A percentile compares a stretch with the other conserved stretches of the same genome.
Evolutionary conservation across 2,329 filamentous ascomycete species (phyloP).

Genomic region (Penicillium sp.): DNA sequence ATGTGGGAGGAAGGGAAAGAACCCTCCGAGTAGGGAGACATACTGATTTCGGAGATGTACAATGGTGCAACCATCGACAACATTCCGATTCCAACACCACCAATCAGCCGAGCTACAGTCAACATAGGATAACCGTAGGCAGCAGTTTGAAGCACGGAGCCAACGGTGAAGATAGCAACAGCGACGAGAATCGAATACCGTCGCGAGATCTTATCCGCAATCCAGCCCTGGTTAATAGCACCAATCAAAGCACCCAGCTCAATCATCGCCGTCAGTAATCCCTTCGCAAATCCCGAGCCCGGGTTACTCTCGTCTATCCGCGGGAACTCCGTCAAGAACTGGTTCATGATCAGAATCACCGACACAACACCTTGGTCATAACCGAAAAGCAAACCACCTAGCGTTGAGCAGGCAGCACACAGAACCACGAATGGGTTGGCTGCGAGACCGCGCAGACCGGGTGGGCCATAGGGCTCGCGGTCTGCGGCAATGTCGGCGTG

Average conservation of each 20-base stretch:
- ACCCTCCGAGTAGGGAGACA: conserved; percentile 4
- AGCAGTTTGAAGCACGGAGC: conserved; percentile 51
- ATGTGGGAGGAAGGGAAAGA: too few species aligned
- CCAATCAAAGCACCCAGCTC: conserved; percentile 51
- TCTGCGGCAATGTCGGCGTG: conserved; percentile 32
- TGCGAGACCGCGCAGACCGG: conserved; percentile 48
- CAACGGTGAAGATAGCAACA: conserved; percentile 51
- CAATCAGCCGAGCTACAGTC: conserved; percentile 49
- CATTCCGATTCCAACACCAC: conserved; percentile 53
- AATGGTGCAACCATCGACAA: conserved; percentile 49
- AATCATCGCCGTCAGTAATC: conserved; percentile 55
- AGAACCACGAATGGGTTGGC: conserved; percentile 49
- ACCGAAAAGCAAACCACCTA: conserved; percentile 51
- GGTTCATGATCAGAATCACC: conserved; percentile 52
- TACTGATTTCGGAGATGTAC: conserved; percentile 52
- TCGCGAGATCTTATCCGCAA: conserved; percentile 52
- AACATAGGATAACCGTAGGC: conserved; percentile 52
- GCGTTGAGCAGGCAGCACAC: conserved; percentile 51
- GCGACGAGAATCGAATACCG: conserved; percentile 53
- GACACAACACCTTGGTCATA: conserved; percentile 48
- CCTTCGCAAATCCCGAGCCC: conserved; percentile 42
- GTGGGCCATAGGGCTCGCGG: conserved; percentile 32
- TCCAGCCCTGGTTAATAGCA: conserved; percentile 47
- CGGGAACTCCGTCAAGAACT: conserved; percentile 48
- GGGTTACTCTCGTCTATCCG: conserved; percentile 39